A percentile compares a stretch with the other conserved stretches of the same genome.
phyloP scores from a whole-genome alignment of 2,329 filamentous ascomycete species.

The Geosmithia putterillii region DNA sequence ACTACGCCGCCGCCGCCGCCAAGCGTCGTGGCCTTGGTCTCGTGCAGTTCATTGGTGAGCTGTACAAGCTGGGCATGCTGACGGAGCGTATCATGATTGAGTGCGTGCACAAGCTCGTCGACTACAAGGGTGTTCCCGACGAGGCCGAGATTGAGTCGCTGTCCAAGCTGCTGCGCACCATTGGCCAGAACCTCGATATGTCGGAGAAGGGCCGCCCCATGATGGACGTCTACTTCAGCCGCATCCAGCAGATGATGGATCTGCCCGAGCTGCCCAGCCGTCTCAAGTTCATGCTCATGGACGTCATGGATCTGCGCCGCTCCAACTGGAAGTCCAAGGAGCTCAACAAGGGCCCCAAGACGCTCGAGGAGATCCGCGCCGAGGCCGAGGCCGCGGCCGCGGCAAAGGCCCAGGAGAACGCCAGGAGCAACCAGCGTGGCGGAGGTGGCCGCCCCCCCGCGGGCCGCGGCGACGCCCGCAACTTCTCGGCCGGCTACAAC shows the following conservation, averaged over 20 bases:
- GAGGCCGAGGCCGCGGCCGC: slow-evolving; percentile 62
- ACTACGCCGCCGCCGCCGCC: slow-evolving; percentile 84
- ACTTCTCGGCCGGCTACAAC: slow-evolving; percentile 62
- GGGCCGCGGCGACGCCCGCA: slow-evolving; percentile 78
- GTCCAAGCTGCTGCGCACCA: slow-evolving; percentile 82
- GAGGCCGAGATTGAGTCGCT: slow-evolving; percentile 95
- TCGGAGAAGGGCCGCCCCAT: slow-evolving; percentile 73
- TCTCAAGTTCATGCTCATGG: slow-evolving; percentile 93
- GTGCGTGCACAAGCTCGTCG: slow-evolving; percentile 92
- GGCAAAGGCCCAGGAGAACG: slow-evolving; percentile 67
- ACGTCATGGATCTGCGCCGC: slow-evolving; percentile 74
- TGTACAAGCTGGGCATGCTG: slow-evolving; percentile 98
- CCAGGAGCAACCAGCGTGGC: slow-evolving; percentile 51
- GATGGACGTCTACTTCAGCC: slow-evolving; percentile 89
- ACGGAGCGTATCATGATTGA: slow-evolving; percentile 99
- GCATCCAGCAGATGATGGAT: slow-evolving; percentile 73
- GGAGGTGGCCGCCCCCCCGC: slow-evolving; percentile 53
- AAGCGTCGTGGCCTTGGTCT: slow-evolving; percentile 96
- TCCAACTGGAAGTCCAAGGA: slow-evolving; percentile 79
- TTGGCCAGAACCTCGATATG: slow-evolving; percentile 74
- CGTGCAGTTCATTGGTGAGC: slow-evolving; percentile 97
- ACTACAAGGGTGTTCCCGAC: slow-evolving; percentile 86
- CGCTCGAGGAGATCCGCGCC: slow-evolving; percentile 80
- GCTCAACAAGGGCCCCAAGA: slow-evolving; percentile 89
- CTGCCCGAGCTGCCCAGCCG: slow-evolving; percentile 74